Conservation (phyloP, 2,329 filamentous ascomycete genomes). For the Ampelomyces quisqualis region DNA sequence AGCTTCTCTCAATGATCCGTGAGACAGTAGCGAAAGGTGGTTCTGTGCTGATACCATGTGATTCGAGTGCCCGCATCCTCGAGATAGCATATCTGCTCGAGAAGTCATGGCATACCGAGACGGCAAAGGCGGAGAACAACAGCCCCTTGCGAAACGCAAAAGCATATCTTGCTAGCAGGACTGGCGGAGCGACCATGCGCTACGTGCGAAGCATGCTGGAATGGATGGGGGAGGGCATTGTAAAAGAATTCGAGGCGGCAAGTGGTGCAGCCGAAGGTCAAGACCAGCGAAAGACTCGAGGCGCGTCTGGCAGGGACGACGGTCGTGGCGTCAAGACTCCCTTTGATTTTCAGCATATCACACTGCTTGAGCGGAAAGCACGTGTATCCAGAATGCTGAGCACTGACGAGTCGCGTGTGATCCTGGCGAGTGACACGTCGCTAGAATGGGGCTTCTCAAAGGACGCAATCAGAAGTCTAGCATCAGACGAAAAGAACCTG, state of each 20-base stretch:
- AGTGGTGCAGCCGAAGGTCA: conserved; percentile 41
- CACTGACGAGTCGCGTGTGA: conserved; percentile 64
- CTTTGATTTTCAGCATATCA: conserved; percentile 86
- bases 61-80: conserved; percentile 91
- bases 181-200: conserved; percentile 82
- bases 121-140: conserved; percentile 32
- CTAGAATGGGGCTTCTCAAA: conserved; percentile 95
- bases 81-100: conserved; percentile 92
- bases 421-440: conserved; percentile 85
- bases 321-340: conserved; percentile 63
- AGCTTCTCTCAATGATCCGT: conserved; percentile 76
- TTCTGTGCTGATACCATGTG: conserved; percentile 88
- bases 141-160: conserved; percentile 54
- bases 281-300: conserved; percentile 31
- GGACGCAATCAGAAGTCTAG: conserved; percentile 72
- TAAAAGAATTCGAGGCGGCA: conserved; percentile 81
- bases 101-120: conserved; percentile 69
- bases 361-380: conserved; percentile 76
- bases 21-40: conserved; percentile 80
- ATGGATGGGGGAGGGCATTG: conserved; percentile 97
- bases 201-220: conserved; percentile 95
- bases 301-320: conserved; percentile 41
- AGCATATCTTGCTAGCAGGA: conserved; percentile 82
- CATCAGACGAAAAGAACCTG: conserved; percentile 75
- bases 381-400: conserved; percentile 71